Percentiles rank a stretch among this genome's conserved stretches.
phyloP scores from a whole-genome alignment of 352 stramenopile genomes.

The Pythium scleroteichum region DNA sequence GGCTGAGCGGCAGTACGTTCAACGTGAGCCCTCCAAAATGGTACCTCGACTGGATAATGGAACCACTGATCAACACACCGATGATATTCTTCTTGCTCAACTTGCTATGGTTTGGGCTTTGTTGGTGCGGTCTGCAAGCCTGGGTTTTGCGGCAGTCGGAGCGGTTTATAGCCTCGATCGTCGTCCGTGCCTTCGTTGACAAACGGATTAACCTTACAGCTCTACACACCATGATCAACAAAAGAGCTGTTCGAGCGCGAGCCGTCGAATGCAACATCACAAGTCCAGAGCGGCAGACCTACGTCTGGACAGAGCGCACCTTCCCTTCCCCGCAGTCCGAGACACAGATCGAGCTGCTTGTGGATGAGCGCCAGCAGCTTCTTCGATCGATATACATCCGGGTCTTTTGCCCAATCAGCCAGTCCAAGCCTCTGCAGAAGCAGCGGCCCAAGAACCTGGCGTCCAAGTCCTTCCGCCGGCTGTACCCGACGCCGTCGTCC shows the following conservation, averaged over 20 bases:
- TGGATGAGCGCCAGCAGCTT: slow-evolving; percentile 63
- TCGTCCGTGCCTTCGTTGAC: slow-evolving; percentile 80
- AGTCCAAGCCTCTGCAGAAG: slow-evolving; percentile 45
- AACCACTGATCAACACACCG: slow-evolving; percentile 56
- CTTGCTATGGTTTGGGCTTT: slow-evolving; percentile 59
- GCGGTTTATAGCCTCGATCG: slow-evolving; percentile 85
- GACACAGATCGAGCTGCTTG: slow-evolving; percentile 83
- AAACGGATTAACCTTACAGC: slow-evolving; percentile 58
- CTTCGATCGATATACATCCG: slow-evolving; percentile 66
- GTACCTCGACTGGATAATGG: slow-evolving; percentile 79
- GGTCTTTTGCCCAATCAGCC: slow-evolving; percentile 53
- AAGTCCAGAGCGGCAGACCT: slow-evolving; percentile 66
- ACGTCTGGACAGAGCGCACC: slow-evolving; percentile 75
- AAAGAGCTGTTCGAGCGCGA: slow-evolving; percentile 36
- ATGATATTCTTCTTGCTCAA: slow-evolving; percentile 85
- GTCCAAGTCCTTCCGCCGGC: slow-evolving; percentile 32
- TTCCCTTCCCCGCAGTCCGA: slow-evolving; percentile 86
- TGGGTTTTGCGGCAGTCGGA: slow-evolving; percentile 44
- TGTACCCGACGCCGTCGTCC: slow-evolving; percentile 49
- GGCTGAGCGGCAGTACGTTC: slow-evolving; percentile 91
- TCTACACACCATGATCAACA: slow-evolving; percentile 43
- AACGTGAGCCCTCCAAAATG: slow-evolving; percentile 88
- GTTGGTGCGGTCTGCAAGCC: slow-evolving; percentile 58
- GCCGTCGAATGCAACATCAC: slow-evolving; percentile 44
- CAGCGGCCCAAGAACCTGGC: slow-evolving; percentile 22